These are phyloP conservation scores for Russula abietina DNA, from an alignment of 768 basidiomycete species.

Conservation along the genomic window DNA sequence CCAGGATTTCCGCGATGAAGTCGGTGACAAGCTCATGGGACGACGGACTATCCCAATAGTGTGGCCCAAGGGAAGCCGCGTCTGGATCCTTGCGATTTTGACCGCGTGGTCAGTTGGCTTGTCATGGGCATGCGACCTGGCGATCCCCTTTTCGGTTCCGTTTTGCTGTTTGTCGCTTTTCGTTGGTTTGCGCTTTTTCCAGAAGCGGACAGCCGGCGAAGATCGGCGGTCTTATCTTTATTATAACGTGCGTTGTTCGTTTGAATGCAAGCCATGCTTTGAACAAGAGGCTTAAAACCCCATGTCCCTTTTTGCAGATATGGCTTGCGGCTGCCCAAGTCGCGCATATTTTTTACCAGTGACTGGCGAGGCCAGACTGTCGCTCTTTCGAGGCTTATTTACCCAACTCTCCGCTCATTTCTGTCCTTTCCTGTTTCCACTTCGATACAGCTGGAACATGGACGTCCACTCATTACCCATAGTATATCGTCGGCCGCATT, in stretches of 20 bases:
- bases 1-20: constrained; percentile 34
- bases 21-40: constrained; percentile 31
- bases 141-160: neutral
- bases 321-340: constrained; percentile 16
- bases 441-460: no score
- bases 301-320: neutral
- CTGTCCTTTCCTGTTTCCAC: no score
- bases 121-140: constrained; percentile 24
- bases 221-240: constrained; percentile 30
- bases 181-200: constrained; percentile 26
- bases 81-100: constrained; percentile 25
- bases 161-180: constrained; percentile 23
- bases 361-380: neutral
- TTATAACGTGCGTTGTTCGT: constrained; percentile 29
- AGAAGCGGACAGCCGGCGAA: constrained; percentile 15
- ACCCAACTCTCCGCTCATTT: no score
- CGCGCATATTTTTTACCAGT: neutral
- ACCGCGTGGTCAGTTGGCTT: constrained; percentile 27
- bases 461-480: no score
- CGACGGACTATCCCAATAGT: constrained; percentile 32
- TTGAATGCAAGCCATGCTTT: neutral
- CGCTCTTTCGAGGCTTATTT: no score
- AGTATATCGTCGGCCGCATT: no score
- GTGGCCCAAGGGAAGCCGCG: constrained; percentile 20
- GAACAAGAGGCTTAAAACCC: neutral